Conservation (phyloP, 768 basidiomycete species). For the Asterophora parasitica region DNA sequence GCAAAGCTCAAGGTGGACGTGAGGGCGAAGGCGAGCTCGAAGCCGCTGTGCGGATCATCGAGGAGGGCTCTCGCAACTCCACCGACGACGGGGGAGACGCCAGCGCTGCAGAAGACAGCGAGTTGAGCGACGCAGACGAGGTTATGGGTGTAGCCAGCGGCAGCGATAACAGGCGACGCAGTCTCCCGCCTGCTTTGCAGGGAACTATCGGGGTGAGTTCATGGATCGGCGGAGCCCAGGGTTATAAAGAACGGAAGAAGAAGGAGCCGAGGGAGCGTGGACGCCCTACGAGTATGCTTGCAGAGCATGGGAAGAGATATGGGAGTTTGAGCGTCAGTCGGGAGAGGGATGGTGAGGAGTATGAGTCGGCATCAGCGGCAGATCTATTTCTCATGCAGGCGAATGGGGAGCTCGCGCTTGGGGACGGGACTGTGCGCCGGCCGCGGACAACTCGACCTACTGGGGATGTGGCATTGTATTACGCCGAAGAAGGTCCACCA, state of each 20-base stretch:
- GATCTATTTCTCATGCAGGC: slow-evolving; percentile 67
- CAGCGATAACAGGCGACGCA: slow-evolving; percentile 12
- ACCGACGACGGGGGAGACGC: slow-evolving; percentile 16
- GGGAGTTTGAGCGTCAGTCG: slow-evolving; percentile 20
- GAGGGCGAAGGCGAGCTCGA: slow-evolving; percentile 39
- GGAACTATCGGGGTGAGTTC: slow-evolving; percentile 51
- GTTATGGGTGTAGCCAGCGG: slow-evolving; percentile 17
- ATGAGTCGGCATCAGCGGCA: slow-evolving; percentile 44
- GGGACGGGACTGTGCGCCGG: slow-evolving; percentile 27
- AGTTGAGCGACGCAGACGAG: slow-evolving; percentile 21
- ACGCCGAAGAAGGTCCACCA: slow-evolving; percentile 24
- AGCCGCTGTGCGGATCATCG: slow-evolving; percentile 28
- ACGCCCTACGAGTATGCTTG: slow-evolving; percentile 26
- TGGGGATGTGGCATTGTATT: slow-evolving; percentile 28
- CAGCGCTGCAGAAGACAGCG: slow-evolving; percentile 22
- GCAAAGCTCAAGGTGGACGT: slow-evolving; percentile 35
- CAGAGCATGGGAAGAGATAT: slow-evolving; percentile 13
- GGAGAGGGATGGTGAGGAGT: slow-evolving; percentile 19
- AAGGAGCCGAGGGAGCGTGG: slow-evolving; percentile 44
- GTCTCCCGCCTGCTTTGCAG: slow-evolving; percentile 17
- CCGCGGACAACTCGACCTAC: slow-evolving; percentile 24
- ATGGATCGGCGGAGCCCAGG: slow-evolving; percentile 79
- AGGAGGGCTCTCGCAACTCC: slow-evolving; percentile 19
- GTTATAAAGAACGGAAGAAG: slow-evolving; percentile 87
- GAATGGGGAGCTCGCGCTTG: slow-evolving; percentile 44